Percentiles rank a stretch among this genome's conserved stretches.
Evolutionary conservation across 306 rosid genomes (phyloP).

Genomic region (Sophora flavescens): DNA sequence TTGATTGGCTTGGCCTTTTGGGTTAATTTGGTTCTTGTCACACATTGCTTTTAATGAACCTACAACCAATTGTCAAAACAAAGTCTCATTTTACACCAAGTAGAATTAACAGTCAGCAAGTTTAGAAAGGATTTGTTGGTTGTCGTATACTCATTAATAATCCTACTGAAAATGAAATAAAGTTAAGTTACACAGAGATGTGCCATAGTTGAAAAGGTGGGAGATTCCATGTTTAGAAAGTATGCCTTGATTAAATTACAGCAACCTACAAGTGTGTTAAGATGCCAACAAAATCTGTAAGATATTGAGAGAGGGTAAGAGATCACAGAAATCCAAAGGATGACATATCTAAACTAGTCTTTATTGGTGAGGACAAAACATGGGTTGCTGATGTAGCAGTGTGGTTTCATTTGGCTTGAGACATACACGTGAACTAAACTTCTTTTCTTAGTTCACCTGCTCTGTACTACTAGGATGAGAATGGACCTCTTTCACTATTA

Average conservation of each 20-base stretch:
- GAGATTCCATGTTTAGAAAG: constrained; percentile 40
- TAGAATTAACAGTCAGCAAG: constrained; percentile 7
- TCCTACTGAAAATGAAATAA: constrained; percentile 18
- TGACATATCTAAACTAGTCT: constrained; percentile 46
- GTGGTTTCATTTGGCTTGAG: constrained; percentile 69
- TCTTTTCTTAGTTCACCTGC: constrained; percentile 46
- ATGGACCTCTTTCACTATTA: constrained; percentile 38
- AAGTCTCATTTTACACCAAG: constrained; percentile 19
- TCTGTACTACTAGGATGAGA: constrained; percentile 33
- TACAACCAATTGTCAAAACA: background rate
- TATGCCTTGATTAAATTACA: constrained; percentile 38
- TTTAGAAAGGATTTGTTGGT: constrained; percentile 1
- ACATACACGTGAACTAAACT: constrained; percentile 61
- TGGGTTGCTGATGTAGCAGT: constrained; percentile 53
- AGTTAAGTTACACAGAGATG: background rate
- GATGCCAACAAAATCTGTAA: constrained; percentile 45
- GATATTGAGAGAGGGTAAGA: constrained; percentile 52
- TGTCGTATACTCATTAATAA: background rate
- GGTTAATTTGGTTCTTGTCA: constrained; percentile 26
- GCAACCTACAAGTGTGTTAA: constrained; percentile 42
- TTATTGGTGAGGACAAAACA: constrained; percentile 73
- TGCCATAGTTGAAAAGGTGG: constrained; percentile 40
- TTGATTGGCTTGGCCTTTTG: background rate
- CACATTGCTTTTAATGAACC: constrained; percentile 21
- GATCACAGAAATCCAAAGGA: constrained; percentile 49